Evolutionary conservation across 208 protist species (phyloP).

Genomic region (Acanthamoeba quina): DNA sequence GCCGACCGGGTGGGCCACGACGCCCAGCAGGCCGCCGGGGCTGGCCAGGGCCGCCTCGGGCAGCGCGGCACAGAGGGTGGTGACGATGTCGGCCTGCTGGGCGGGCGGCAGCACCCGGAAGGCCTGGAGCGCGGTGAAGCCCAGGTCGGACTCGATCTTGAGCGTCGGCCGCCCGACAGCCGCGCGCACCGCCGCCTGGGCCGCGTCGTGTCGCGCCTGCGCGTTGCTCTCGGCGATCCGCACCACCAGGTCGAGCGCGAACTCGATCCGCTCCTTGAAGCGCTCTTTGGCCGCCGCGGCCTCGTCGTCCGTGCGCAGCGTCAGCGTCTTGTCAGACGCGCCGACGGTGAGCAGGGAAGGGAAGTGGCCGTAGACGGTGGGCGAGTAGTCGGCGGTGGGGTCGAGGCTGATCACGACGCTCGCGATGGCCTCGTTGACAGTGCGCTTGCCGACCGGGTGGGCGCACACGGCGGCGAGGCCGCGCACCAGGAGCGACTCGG

Average conservation of each 20-base stretch:
- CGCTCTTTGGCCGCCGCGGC: neutral
- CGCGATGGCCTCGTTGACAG: neutral
- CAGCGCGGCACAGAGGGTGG: neutral
- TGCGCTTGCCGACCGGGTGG: neutral
- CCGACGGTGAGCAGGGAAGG: neutral
- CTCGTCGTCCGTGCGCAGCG: neutral
- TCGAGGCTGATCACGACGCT: neutral
- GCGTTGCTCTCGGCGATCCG: slow-evolving; percentile 13
- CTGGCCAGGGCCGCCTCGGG: neutral
- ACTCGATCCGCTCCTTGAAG: slow-evolving; percentile 32
- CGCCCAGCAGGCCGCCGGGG: neutral
- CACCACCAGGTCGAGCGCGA: slow-evolving; percentile 7
- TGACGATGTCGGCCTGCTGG: slow-evolving; percentile 26
- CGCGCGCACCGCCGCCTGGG: neutral
- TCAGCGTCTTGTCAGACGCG: neutral
- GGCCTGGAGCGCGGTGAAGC: neutral
- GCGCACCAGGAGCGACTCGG: neutral
- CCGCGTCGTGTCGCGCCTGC: neutral
- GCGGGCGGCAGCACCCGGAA: slow-evolving; percentile 10
- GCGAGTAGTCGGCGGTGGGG: slow-evolving; percentile 4
- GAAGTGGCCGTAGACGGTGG: neutral
- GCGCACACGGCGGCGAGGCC: slow-evolving; percentile 9
- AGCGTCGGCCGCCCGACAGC: neutral
- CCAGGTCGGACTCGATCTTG: neutral
- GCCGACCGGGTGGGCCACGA: neutral